Percentiles rank a stretch among this genome's conserved stretches.
Conservation (phyloP, 1,284 basidiomycete genomes). For the Malassezia vespertilionis region DNA sequence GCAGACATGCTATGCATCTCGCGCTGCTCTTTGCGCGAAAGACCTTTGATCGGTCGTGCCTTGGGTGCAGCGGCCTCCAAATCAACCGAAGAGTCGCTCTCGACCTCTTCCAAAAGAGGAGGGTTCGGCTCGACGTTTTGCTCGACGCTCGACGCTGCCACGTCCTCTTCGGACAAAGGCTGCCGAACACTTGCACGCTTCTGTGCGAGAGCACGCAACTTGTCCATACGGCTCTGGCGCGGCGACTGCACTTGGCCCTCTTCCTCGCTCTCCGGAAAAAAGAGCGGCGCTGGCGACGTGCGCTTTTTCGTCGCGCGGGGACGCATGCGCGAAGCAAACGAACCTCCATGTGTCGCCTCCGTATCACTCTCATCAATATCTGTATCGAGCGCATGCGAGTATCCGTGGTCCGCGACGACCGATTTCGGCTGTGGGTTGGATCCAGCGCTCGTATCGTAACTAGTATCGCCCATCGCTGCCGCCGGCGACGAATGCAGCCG, state of each 20-base stretch:
- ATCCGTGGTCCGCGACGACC: not conserved
- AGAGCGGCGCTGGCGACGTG: not conserved
- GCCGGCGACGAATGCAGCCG: conserved; percentile 8
- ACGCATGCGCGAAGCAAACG: conserved; percentile 2
- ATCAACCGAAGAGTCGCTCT: too few species aligned
- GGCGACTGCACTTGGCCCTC: not conserved
- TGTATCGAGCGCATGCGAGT: conserved; percentile 8
- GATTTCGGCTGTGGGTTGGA: conserved; percentile 2
- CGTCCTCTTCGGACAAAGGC: too few species aligned
- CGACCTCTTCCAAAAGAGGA: too few species aligned
- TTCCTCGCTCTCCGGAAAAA: conserved; percentile 1
- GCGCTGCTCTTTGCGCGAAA: conserved; percentile 33
- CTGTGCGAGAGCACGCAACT: conserved; percentile 11
- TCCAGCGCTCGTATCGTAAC: conserved; percentile 15
- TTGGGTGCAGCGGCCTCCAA: too few species aligned
- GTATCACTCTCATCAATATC: conserved; percentile 10
- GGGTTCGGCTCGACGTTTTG: too few species aligned
- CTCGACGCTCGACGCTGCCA: too few species aligned
- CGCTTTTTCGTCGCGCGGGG: not conserved
- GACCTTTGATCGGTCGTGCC: conserved; percentile 12
- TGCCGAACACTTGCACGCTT: conserved; percentile 1
- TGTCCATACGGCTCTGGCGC: conserved; percentile 9
- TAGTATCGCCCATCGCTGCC: conserved; percentile 4
- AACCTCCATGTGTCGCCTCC: not conserved
- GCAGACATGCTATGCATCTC: conserved; percentile 36